Evolutionary conservation across 2,329 filamentous ascomycete genomes (phyloP).

Genomic region (Aciculosporium take): DNA sequence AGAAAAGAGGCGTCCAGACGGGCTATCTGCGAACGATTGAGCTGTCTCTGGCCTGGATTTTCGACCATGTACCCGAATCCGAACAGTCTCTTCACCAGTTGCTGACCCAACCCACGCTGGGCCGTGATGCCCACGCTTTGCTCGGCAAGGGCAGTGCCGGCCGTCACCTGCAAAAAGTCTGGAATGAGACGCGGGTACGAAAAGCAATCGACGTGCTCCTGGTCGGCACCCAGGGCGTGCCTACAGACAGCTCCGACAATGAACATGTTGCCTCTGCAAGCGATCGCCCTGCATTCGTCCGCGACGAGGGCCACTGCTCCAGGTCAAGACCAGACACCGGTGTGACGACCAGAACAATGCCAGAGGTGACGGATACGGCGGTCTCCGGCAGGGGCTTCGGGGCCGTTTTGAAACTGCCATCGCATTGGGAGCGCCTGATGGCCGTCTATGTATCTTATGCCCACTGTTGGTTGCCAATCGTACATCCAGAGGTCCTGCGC

Average conservation of each 20-base stretch:
- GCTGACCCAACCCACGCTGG: constrained; percentile 30
- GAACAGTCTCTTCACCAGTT: constrained; percentile 43
- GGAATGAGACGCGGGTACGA: constrained; percentile 48
- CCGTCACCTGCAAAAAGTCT: constrained; percentile 45
- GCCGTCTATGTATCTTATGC: constrained; percentile 65
- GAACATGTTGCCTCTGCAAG: constrained; percentile 15
- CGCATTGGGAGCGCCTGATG: constrained; percentile 45
- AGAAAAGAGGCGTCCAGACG: constrained; percentile 67
- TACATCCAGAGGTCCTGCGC: constrained; percentile 50
- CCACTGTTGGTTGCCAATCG: constrained; percentile 62
- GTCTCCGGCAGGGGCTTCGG: neutral
- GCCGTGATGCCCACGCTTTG: constrained; percentile 28
- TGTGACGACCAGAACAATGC: neutral
- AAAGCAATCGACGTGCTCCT: constrained; percentile 49
- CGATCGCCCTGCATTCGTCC: constrained; percentile 8
- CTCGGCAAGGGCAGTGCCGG: constrained; percentile 37
- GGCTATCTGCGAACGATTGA: constrained; percentile 66
- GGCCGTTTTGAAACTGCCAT: constrained; percentile 24
- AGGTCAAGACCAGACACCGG: neutral
- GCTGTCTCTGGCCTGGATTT: constrained; percentile 50
- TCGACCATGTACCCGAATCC: constrained; percentile 44
- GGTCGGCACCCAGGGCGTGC: constrained; percentile 26
- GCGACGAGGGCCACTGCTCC: neutral
- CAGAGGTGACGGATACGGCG: neutral
- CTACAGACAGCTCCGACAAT: constrained; percentile 21